Percentiles rank a stretch among this genome's conserved stretches.
These are phyloP conservation scores for Cladorrhinum sp. DNA, from an alignment of 2,329 filamentous ascomycete species.

Conservation along the genomic window DNA sequence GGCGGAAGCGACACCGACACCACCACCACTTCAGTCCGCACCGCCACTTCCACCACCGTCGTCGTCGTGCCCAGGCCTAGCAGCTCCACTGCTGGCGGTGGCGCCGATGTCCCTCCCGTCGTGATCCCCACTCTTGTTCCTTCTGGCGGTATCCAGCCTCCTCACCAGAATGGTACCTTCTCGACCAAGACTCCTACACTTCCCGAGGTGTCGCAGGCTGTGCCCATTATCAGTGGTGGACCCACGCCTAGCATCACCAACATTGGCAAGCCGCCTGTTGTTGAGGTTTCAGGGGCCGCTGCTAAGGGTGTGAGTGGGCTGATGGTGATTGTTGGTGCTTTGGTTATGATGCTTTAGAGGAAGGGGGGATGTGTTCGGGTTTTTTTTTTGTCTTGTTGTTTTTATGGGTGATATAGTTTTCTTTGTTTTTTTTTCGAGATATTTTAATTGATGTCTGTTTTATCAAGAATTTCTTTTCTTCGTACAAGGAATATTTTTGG, in stretches of 20 bases:
- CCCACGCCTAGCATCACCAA: conserved; percentile 1
- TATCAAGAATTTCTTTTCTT: neutral
- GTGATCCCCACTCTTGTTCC: neutral
- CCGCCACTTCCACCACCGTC: conserved; percentile 6
- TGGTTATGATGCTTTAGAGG: conserved; percentile 14
- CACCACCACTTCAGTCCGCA: conserved; percentile 11
- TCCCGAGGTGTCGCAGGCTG: neutral
- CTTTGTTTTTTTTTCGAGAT: neutral
- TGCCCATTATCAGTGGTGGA: conserved; percentile 15
- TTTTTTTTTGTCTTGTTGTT: neutral
- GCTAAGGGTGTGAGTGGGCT: conserved; percentile 1
- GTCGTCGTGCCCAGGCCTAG: conserved; percentile 11
- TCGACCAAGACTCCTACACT: neutral
- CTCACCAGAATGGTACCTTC: neutral
- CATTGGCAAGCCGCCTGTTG: conserved; percentile 3
- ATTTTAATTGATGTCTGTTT: neutral
- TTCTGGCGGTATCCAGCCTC: neutral
- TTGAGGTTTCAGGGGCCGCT: conserved; percentile 10
- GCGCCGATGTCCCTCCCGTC: neutral
- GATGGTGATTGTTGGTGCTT: conserved; percentile 5
- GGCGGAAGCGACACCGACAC: neutral
- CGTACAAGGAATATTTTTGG: neutral
- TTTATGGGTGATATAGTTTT: neutral
- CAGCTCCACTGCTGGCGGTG: neutral
- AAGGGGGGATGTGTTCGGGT: neutral